phyloP scores from a whole-genome alignment of 768 basidiomycete species.

The Leccinellum rugosiceps region DNA sequence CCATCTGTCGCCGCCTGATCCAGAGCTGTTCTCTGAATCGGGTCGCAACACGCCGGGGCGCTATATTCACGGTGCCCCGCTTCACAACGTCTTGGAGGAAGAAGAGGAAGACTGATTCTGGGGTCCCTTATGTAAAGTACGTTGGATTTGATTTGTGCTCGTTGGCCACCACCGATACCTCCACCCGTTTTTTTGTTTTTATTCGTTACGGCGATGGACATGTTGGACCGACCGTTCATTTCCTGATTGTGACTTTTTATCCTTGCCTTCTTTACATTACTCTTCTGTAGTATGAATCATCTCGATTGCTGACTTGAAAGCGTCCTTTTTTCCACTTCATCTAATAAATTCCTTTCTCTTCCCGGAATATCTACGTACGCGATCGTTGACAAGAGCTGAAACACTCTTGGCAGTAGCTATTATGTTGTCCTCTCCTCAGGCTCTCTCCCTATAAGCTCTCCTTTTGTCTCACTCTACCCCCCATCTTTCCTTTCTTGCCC shows the following conservation, averaged over 20 bases:
- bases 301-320: slow-evolving; percentile 15
- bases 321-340: slow-evolving; percentile 6
- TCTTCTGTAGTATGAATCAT: slow-evolving; percentile 3
- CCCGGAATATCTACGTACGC: slow-evolving; percentile 16
- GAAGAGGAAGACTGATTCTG: slow-evolving; percentile 57
- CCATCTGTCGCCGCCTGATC: slow-evolving; percentile 32
- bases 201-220: slow-evolving; percentile 10
- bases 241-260: background rate
- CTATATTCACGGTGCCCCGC: slow-evolving; percentile 80
- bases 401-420: slow-evolving; percentile 6
- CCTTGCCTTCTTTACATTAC: background rate
- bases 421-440: slow-evolving; percentile 26
- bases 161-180: slow-evolving; percentile 26
- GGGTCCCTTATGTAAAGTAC: slow-evolving; percentile 19
- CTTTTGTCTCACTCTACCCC: background rate
- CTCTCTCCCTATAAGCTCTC: background rate
- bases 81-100: slow-evolving; percentile 84
- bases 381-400: slow-evolving; percentile 18
- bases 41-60: slow-evolving; percentile 65
- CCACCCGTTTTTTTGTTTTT: slow-evolving; percentile 7
- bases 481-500: slow-evolving; percentile 2
- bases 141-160: slow-evolving; percentile 13
- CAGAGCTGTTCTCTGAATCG: slow-evolving; percentile 40
- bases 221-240: slow-evolving; percentile 1
- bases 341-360: slow-evolving; percentile 19